Evolutionary conservation across 2,329 filamentous ascomycete genomes (phyloP).

Genomic region (Cladophialophora carrionii): DNA sequence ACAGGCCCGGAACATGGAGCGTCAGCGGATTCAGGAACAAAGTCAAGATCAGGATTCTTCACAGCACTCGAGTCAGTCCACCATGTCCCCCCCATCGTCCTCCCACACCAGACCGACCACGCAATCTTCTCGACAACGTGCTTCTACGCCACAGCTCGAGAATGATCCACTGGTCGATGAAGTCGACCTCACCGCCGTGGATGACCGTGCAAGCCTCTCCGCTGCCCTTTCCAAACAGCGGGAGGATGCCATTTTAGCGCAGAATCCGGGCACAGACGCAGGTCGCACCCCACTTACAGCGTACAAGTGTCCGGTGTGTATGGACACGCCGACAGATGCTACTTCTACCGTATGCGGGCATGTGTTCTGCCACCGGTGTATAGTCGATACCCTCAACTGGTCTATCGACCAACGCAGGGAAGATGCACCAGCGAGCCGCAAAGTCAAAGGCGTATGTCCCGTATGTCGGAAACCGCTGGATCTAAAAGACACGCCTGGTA

Average conservation of each 20-base stretch:
- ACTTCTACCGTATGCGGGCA: slow-evolving; percentile 66
- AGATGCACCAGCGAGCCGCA: slow-evolving; percentile 41
- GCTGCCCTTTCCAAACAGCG: slow-evolving; percentile 57
- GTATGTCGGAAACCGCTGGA: slow-evolving; percentile 51
- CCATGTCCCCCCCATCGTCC: slow-evolving; percentile 28
- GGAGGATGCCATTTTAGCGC: slow-evolving; percentile 55
- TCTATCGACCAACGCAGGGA: slow-evolving; percentile 55
- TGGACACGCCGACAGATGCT: slow-evolving; percentile 63
- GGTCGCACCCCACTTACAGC: slow-evolving; percentile 49
- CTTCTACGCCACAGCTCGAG: not conserved
- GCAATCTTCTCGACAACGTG: slow-evolving; percentile 1
- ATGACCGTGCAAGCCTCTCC: slow-evolving; percentile 48
- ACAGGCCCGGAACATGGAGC: slow-evolving; percentile 30
- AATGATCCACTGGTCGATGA: slow-evolving; percentile 46
- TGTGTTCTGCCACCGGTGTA: slow-evolving; percentile 66
- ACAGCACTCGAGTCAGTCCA: not conserved
- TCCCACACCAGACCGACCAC: slow-evolving; percentile 17
- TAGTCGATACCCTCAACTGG: slow-evolving; percentile 62
- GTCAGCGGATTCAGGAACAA: slow-evolving; percentile 11
- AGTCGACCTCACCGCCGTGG: slow-evolving; percentile 55
- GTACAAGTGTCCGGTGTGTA: slow-evolving; percentile 65
- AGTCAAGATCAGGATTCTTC: slow-evolving; percentile 13
- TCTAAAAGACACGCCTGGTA: slow-evolving; percentile 44
- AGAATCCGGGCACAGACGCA: slow-evolving; percentile 40
- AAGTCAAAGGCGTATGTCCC: slow-evolving; percentile 48